A percentile compares a stretch with the other conserved stretches of the same genome.
phyloP scores from a whole-genome alignment of 768 basidiomycete species.

The Mycena epipterygia region DNA sequence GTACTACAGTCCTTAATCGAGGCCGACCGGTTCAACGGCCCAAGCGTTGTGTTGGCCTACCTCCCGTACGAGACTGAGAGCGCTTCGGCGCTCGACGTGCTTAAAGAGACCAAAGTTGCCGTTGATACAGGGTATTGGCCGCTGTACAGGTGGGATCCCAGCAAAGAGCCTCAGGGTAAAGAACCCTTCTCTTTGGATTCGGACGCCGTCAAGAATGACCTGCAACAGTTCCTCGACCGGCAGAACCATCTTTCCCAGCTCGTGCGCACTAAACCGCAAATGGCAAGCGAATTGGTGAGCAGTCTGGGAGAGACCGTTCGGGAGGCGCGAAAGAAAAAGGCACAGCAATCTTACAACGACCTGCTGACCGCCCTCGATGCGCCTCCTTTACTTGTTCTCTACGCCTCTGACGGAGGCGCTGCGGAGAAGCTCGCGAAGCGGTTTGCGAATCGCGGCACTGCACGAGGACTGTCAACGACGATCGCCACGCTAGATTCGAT shows the following conservation, averaged over 20 bases:
- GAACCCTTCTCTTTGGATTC: slow-evolving; percentile 96
- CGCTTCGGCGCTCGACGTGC: slow-evolving; percentile 85
- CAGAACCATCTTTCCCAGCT: slow-evolving; percentile 98
- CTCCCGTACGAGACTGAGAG: slow-evolving; percentile 89
- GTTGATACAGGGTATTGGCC: slow-evolving; percentile 99
- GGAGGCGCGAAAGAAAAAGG: slow-evolving; percentile 85
- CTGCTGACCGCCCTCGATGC: slow-evolving; percentile 89
- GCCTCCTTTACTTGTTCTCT: slow-evolving; percentile 90
- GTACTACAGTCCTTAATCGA: slow-evolving; percentile 93
- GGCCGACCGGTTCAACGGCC: slow-evolving; percentile 91
- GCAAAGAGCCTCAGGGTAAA: slow-evolving; percentile 77
- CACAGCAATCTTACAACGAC: slow-evolving; percentile 86
- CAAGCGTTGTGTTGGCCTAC: slow-evolving; percentile 94
- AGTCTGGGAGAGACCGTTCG: slow-evolving; percentile 88
- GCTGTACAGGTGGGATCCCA: slow-evolving; percentile 97
- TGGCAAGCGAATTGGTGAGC: slow-evolving; percentile 86
- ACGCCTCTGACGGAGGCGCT: slow-evolving; percentile 93
- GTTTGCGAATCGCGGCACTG: slow-evolving; percentile 84
- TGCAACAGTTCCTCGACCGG: slow-evolving; percentile 93
- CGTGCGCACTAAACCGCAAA: slow-evolving; percentile 81
- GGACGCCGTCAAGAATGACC: slow-evolving; percentile 92
- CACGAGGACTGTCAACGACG: slow-evolving; percentile 84
- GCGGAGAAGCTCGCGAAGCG: slow-evolving; percentile 98
- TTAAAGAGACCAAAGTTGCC: slow-evolving; percentile 97
- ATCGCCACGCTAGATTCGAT: slow-evolving; percentile 87